Base-by-base conservation (phyloP, 2,329 filamentous ascomycete genomes). In the Arthrobotrys sinensis region DNA sequence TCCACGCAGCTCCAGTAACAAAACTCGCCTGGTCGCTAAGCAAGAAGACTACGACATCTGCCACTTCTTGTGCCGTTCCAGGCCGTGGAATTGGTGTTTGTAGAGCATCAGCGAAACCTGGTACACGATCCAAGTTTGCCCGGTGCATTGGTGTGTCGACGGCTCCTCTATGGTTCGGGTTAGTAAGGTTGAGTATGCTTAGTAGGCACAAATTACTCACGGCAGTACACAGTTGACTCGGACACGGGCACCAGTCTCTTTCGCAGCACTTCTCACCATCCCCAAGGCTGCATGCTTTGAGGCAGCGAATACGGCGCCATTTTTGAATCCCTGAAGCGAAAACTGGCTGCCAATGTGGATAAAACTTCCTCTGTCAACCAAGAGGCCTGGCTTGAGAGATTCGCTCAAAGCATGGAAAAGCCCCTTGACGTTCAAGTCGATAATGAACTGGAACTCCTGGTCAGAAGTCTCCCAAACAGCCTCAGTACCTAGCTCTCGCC, bases 241-340 rank as follows among this genome's bases (percentile, higher is more conserved):
- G 3, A 50, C 46, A 3, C 21, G 46, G n/a, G n/a, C 46, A 24
- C 16, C n/a, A 8, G 46, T 50, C 21, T 50, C 46, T 50, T 50
- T 50, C 46, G 46, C 46, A 50, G 46, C 46, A 16, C 46, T 50
- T 19, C 46, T 50, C 16, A 50, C 46, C 46, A 50, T 50, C 8
- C 46, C 46, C 21, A 50, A 10, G n/a, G 46, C 46, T 4, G 46
- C 46, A 14, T 50, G 46, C 14, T 50, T 50, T 50, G 46, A 50
- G 10, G 46, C 46, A 50, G 46, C 46, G n/a, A 50, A 50, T 24
- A 50, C 46, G 5, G 46, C 46, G 3, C 46, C 46, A 24, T 50
- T 50, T 50, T 50, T 50, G 46, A 50, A 50, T 50, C 46, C 46
- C 46, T 50, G 46, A 19, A 50, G 46, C 4, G 46, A 50, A 24